phyloP scores from a whole-genome alignment of 1,284 basidiomycete genomes.

The Melampsora americana region DNA sequence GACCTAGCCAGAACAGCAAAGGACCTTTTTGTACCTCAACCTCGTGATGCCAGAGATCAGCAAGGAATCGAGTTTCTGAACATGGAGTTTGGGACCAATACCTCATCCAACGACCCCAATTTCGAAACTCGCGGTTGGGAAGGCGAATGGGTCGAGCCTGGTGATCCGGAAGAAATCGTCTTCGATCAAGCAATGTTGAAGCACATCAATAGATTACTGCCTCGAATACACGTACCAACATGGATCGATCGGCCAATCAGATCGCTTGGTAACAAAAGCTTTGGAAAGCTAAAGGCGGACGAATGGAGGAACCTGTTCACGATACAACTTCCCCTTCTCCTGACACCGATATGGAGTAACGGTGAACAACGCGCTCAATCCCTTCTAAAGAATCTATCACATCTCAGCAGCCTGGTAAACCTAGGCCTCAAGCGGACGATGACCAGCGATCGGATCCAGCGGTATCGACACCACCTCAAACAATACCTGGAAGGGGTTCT shows the following conservation, averaged over 20 bases:
- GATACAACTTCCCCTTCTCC: background rate
- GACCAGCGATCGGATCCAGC: background rate
- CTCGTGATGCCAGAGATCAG: background rate
- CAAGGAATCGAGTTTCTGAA: background rate
- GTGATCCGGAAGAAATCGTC: background rate
- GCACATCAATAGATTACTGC: background rate
- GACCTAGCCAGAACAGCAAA: background rate
- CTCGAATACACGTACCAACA: background rate
- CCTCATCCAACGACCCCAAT: background rate
- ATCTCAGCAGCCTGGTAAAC: background rate
- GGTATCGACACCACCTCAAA: background rate
- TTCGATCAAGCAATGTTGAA: background rate
- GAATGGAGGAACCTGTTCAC: slow-evolving; percentile 6
- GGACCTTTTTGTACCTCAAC: background rate
- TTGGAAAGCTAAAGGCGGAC: background rate
- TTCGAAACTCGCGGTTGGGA: background rate
- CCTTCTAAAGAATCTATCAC: background rate
- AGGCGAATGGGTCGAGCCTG: background rate
- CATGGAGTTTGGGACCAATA: background rate
- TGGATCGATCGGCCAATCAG: background rate
- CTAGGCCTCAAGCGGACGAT: slow-evolving; percentile 3
- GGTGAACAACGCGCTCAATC: background rate
- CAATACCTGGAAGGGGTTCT: background rate
- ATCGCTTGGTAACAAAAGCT: background rate
- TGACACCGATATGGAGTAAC: background rate